Conservation (phyloP, 1,284 basidiomycete species). For the Marasmius fiardii region DNA sequence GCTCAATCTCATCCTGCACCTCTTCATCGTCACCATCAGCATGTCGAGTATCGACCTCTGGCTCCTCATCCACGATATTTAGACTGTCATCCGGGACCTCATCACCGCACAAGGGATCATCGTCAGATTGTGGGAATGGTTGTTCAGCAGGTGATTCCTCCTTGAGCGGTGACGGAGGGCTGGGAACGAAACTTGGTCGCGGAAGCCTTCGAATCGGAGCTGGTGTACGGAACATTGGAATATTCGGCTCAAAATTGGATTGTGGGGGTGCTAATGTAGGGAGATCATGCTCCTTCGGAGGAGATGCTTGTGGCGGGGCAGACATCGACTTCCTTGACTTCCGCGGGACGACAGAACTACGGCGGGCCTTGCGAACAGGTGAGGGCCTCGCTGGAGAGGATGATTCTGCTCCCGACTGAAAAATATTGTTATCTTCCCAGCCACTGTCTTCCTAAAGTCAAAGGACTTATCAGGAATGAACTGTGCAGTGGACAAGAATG, state of each 20-base stretch:
- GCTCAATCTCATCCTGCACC: constrained; percentile 14
- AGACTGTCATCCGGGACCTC: constrained; percentile 6
- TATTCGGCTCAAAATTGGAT: constrained; percentile 55
- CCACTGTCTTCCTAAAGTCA: constrained; percentile 58
- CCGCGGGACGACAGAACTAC: constrained; percentile 38
- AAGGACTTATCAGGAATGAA: constrained; percentile 21
- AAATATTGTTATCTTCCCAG: constrained; percentile 84
- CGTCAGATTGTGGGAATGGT: constrained; percentile 7
- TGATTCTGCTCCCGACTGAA: constrained; percentile 78
- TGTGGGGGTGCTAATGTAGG: constrained; percentile 33
- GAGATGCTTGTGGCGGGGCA: constrained; percentile 58
- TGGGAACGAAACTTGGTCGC: constrained; percentile 2
- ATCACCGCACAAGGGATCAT: constrained; percentile 5
- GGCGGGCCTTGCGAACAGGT: constrained; percentile 48
- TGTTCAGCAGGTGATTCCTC: constrained; percentile 9
- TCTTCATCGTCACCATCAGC: constrained; percentile 24
- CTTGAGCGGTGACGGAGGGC: constrained; percentile 7
- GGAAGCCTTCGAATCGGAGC: constrained; percentile 3
- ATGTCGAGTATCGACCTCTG: constrained; percentile 3
- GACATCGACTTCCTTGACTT: constrained; percentile 68
- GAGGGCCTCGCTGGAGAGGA: constrained; percentile 68
- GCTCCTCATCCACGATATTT: constrained; percentile 22
- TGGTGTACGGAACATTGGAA: constrained; percentile 32
- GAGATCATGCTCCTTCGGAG: constrained; percentile 20
- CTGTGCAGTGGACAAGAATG: constrained; percentile 5